Base-by-base conservation (phyloP, 257 asterid genomes). In the Nicotiana undulata region DNA sequence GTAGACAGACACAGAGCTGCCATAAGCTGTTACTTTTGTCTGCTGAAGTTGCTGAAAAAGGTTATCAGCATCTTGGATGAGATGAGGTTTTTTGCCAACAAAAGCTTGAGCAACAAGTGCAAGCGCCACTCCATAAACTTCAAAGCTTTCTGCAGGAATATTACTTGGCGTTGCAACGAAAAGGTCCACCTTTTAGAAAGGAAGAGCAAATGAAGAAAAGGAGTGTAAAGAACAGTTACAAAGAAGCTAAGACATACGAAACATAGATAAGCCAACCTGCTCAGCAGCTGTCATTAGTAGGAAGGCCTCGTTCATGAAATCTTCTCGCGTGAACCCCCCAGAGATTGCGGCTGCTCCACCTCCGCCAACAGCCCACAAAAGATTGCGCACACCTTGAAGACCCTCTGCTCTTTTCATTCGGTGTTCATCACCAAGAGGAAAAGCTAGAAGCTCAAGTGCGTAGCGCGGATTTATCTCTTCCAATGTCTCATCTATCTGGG, bases 21-120 rank as follows among this genome's bases (percentile, higher is more conserved):
- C 94, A 9, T 82, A 66, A 77, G 91, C 88, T 72, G 89, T 74
- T 64, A 89, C 90, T 90, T 89, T 92, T 79, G 93, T 92, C 87
- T 96, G 95, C 88, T 95, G 99, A 84, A 96, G 99, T 86, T 94
- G 98, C 90, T 91, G 98, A 83, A 96, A 96, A 63, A 94, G 97
- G 86, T 91, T 94, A 85, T 92, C 98, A 20, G 99, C 99, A 32
- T 96, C 99, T 87, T 86, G 92, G 79, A 96, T 94, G 79, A 90
- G 93, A 85, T 92, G 94, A 82, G 99, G 99, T 66, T 96, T 94
- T 86, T 94, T 96, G 81, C 92, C 88, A 46, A 86, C 83, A 89
- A 96, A 94, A 77, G 98, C 98, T 88, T 92, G 98, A 78, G 97
- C 93, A 75, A 96, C 99, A 66, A 96, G 90, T 67, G 99, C 99